Base-by-base conservation (phyloP, 2,329 filamentous ascomycete species). In the Penicillium digitatum region DNA sequence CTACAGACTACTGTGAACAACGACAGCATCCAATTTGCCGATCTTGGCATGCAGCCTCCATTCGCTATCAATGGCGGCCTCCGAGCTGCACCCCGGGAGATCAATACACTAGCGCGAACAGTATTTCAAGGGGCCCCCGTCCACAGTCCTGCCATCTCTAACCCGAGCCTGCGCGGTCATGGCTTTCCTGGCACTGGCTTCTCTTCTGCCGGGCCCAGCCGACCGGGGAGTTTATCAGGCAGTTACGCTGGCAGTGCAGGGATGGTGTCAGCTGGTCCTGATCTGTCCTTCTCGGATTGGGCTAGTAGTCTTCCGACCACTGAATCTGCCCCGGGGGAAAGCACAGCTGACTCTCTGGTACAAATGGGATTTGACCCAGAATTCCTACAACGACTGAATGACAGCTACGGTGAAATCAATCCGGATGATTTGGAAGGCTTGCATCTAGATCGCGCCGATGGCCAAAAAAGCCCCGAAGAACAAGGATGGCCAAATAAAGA, bases 21-120 rank as follows among this genome's bases (percentile, higher is more conserved):
- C 7, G 66, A 73, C 18, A 64, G 68, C 39, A 67, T 73, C 12
- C 66, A 69, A 44, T 65, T 74, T 16, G 62, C 68, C 12, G 72
- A 75, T 56, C 56, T 77, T 20, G 74, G 70, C 1, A 73, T 78
- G 67, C 70, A 74, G 47, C 73, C 74, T 2, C 76, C 76, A 8
- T 77, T 72, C 57, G 74, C 74, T 26, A 64, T 70, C 14, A 64
- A 71, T 20, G 72, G 73, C 31, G 72, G 73, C 3, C 55, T 74
- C 50, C 66, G 66, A 34, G 62, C 59, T 11, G 58, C 72, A 16
- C 71, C 72, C 10, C 59, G 65, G n/a, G 72, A 74, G 55, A 64
- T 64, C 47, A 74, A 74, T 47, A 31, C 61, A 12, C 34, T 68
- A 22, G 64, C 69, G 4, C 60, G 62, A 50, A 44, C 59, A 20